Conservation (phyloP, 768 basidiomycete genomes). For the Pulveroboletus sp. region DNA sequence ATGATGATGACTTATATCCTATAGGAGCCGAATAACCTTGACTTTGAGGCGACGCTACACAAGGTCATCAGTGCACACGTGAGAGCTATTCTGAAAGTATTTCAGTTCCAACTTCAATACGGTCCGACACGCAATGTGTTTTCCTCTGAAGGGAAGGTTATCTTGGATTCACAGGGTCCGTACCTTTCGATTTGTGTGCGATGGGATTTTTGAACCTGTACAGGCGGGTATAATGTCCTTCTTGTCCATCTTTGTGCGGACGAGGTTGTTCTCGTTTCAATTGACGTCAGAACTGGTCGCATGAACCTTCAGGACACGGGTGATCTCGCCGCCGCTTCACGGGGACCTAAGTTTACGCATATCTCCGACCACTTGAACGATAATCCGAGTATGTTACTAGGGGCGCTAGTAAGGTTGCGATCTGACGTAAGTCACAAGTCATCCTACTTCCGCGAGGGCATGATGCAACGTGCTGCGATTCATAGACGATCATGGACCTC, state of each 20-base stretch:
- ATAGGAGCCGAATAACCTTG: slow-evolving; percentile 63
- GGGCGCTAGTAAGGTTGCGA: slow-evolving; percentile 55
- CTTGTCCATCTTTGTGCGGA: slow-evolving; percentile 70
- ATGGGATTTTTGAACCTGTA: slow-evolving; percentile 1
- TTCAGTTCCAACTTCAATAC: slow-evolving; percentile 51
- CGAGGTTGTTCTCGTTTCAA: slow-evolving; percentile 68
- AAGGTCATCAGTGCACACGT: slow-evolving; percentile 64
- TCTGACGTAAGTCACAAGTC: slow-evolving; percentile 46
- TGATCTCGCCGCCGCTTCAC: slow-evolving; percentile 68
- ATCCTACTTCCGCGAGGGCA: not conserved
- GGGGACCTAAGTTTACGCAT: slow-evolving; percentile 58
- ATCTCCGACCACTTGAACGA: slow-evolving; percentile 66
- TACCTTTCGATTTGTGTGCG: not conserved
- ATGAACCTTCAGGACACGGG: slow-evolving; percentile 78
- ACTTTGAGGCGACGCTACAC: slow-evolving; percentile 67
- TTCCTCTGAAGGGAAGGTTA: slow-evolving; percentile 54
- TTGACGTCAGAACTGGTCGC: slow-evolving; percentile 77
- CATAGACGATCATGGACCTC: slow-evolving; percentile 77
- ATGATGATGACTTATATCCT: not conserved
- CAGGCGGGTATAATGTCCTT: slow-evolving; percentile 55
- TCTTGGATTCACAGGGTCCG: slow-evolving; percentile 53
- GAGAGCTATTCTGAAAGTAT: slow-evolving; percentile 52
- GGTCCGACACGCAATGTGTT: slow-evolving; percentile 53
- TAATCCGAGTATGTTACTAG: slow-evolving; percentile 54
- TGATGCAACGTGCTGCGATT: not conserved